Base-by-base conservation (phyloP, 306 rosid species). In the Heteromeles arbutifolia region DNA sequence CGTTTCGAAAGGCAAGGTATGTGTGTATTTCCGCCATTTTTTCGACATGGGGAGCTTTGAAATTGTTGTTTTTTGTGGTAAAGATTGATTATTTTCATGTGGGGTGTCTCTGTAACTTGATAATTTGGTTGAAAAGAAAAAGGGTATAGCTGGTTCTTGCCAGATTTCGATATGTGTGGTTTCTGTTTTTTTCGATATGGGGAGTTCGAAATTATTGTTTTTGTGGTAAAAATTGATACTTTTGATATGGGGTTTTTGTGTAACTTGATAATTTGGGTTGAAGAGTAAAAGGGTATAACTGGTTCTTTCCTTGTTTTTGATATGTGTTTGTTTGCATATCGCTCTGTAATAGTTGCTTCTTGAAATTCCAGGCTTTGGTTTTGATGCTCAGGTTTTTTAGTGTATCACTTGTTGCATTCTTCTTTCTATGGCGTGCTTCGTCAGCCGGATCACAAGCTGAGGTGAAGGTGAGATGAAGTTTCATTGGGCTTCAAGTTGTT, bases 331-430 rank as follows among this genome's bases (percentile, higher is more conserved):
- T 69, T 75, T 79, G 19, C 74, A 21, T 78, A 25, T 80, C 79
- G 69, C 83, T 57, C 70, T 77, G 85, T 89, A 85, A 87, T 76
- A 54, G 58, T 73, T 84, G 87, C 86, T 88, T 82, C 88, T 86
- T 86, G 88, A 89, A 87, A 89, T 95, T 86, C 75, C 97, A 95
- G 97, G 99, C 99, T 78, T 90, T 92, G 92, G 86, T 89, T 89
- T 86, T 89, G 81, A 95, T 95, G 90, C 99, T 89, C 97, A 95
- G 99, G 93, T 95, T 95, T 87, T 90, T 95, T 84, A 82, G 99
- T 83, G 84, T 87, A 84, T 92, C 99, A 63, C 99, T 95, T 74
- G 53, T 92, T 69, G 70, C 84, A 58, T 92, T 90, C 84, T 95
- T 89, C 84, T 52, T 89, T 83, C 84, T 95, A 57, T 95, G 97